phyloP scores from a whole-genome alignment of 2,329 filamentous ascomycete genomes.

The Catunica adiposa region DNA sequence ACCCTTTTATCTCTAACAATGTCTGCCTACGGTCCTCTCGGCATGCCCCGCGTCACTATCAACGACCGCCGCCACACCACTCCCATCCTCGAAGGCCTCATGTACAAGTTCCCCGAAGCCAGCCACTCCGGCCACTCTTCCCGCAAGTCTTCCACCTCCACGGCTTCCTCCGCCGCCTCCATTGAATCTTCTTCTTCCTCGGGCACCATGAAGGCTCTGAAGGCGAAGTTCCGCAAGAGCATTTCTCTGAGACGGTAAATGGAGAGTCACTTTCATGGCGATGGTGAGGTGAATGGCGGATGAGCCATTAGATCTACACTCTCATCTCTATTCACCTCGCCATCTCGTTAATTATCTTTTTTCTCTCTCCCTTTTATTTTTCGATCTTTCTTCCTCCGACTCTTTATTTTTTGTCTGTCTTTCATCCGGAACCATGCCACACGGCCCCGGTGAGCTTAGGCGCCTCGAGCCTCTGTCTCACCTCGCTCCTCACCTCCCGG shows the following conservation, averaged over 20 bases:
- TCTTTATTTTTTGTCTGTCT: no score
- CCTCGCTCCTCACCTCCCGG: neutral
- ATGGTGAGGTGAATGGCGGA: no score
- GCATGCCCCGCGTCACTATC: conserved; percentile 10
- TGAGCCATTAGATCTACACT: no score
- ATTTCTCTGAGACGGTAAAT: conserved; percentile 3
- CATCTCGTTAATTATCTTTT: neutral
- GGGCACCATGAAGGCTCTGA: neutral
- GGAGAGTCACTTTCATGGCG: neutral
- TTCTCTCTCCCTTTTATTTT: neutral
- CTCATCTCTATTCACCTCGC: no score
- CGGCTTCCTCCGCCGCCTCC: neutral
- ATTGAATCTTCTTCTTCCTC: conserved; percentile 1
- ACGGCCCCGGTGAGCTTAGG: no score
- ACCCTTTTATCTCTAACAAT: conserved; percentile 27
- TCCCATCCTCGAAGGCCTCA: conserved; percentile 16
- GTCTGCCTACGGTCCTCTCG: conserved; percentile 12
- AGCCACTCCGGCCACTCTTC: neutral
- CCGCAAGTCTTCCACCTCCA: neutral
- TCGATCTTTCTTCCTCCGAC: no score
- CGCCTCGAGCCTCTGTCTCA: no score
- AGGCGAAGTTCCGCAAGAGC: conserved; percentile 13
- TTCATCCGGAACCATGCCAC: neutral
- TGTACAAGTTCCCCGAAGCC: conserved; percentile 14
- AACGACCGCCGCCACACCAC: conserved; percentile 15